A percentile compares a stretch with the other conserved stretches of the same genome.
Conservation (phyloP, 345 rosid genomes). For the Erodium maritimum region DNA sequence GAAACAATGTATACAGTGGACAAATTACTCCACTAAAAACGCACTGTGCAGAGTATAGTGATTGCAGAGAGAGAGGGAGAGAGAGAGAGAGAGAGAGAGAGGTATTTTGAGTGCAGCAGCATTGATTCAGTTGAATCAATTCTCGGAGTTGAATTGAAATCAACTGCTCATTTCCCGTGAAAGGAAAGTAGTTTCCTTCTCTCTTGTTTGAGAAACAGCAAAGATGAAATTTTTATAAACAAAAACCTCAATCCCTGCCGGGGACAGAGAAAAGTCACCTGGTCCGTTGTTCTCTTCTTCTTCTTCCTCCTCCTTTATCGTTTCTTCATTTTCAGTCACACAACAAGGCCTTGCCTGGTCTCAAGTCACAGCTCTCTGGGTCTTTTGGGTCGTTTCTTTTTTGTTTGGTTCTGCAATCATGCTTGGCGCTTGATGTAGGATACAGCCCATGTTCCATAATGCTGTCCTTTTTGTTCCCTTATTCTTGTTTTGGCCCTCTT, state of each 20-base stretch:
- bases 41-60: neutral
- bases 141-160: neutral
- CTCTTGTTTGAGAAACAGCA: constrained; percentile 7
- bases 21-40: no score
- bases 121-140: constrained; percentile 27
- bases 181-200: constrained; percentile 1
- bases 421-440: constrained; percentile 6
- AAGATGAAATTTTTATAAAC: constrained; percentile 9
- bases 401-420: constrained; percentile 31
- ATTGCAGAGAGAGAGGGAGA: constrained; percentile 6
- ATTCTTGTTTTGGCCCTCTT: constrained; percentile 20
- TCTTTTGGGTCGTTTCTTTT: constrained; percentile 4
- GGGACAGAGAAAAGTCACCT: constrained; percentile 12
- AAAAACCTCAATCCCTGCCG: constrained; percentile 1
- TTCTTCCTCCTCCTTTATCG: neutral
- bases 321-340: neutral
- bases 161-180: constrained; percentile 66
- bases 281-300: neutral
- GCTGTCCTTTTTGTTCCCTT: constrained; percentile 16
- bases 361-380: constrained; percentile 7
- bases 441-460: constrained; percentile 23
- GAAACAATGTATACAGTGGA: no score
- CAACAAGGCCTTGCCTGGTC: neutral
- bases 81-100: constrained; percentile 10
- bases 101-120: constrained; percentile 25